A percentile compares a stretch with the other conserved stretches of the same genome.
Conservation (phyloP, 257 asterid species). For the Solanum virginianum region DNA sequence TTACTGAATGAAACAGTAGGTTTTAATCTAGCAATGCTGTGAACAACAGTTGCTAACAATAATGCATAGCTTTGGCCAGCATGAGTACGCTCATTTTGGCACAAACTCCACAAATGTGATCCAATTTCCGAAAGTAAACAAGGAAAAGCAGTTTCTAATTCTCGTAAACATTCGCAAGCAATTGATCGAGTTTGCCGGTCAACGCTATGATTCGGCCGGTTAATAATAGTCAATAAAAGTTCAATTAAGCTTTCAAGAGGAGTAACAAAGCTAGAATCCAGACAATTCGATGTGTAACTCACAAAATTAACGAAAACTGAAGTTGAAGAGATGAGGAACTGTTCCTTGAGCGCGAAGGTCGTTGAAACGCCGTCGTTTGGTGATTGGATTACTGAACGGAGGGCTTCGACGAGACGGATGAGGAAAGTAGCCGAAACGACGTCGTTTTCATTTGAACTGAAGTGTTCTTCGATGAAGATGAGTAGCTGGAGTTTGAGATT, state of each 20-base stretch:
- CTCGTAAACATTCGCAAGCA: slow-evolving; percentile 87
- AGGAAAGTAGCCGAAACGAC: slow-evolving; percentile 8
- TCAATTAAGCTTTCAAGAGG: slow-evolving; percentile 44
- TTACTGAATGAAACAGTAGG: slow-evolving; percentile 34
- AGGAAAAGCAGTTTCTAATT: slow-evolving; percentile 72
- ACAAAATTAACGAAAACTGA: slow-evolving; percentile 32
- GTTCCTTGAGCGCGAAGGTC: slow-evolving; percentile 62
- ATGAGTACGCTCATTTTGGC: slow-evolving; percentile 84
- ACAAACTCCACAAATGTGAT: slow-evolving; percentile 61
- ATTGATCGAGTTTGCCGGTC: slow-evolving; percentile 77
- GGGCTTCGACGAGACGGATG: slow-evolving; percentile 48
- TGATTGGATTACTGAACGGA: slow-evolving; percentile 56
- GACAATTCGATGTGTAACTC: neutral
- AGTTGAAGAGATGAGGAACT: slow-evolving; percentile 61
- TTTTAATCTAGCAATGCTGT: slow-evolving; percentile 40
- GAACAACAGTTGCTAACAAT: slow-evolving; percentile 37
- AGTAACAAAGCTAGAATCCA: neutral
- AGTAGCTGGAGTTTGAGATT: slow-evolving; percentile 62
- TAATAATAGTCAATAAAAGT: slow-evolving; percentile 63
- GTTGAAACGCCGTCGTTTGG: slow-evolving; percentile 38
- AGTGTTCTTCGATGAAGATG: slow-evolving; percentile 55
- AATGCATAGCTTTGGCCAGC: slow-evolving; percentile 62
- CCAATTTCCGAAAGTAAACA: slow-evolving; percentile 60
- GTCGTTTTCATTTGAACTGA: neutral
- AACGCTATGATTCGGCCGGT: slow-evolving; percentile 79